These are phyloP conservation scores for Medicago lupulina DNA, from an alignment of 306 rosid species.

Conservation along the genomic window DNA sequence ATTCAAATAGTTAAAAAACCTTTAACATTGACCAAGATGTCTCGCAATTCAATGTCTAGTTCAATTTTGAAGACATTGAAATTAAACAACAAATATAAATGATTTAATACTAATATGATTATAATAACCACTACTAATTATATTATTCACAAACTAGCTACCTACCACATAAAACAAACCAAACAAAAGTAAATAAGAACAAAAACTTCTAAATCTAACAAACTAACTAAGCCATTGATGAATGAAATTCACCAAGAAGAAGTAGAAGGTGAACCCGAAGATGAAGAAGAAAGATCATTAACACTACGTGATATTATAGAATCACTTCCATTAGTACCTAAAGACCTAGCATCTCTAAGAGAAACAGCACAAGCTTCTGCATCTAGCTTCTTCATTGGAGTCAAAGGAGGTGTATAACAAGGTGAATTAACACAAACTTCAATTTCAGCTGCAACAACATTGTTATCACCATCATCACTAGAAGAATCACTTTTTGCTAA, in stretches of 20 bases:
- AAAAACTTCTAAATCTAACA: constrained; percentile 5
- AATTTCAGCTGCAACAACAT: constrained; percentile 8
- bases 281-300: constrained; percentile 67
- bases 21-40: no score
- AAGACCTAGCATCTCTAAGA: constrained; percentile 64
- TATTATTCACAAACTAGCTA: constrained; percentile 40
- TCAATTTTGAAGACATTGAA: no score
- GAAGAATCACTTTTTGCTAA: constrained; percentile 60
- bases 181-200: not conserved
- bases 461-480: constrained; percentile 46
- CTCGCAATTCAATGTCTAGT: no score
- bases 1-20: no score
- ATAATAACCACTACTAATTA: not conserved
- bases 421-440: constrained; percentile 1
- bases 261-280: constrained; percentile 78
- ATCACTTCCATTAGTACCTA: constrained; percentile 74
- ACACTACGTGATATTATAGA: constrained; percentile 51
- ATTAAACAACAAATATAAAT: no score
- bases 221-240: constrained; percentile 32
- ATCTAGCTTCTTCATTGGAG: constrained; percentile 85
- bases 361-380: constrained; percentile 79
- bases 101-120: no score
- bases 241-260: constrained; percentile 85
- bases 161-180: not conserved
- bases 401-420: constrained; percentile 71